Conservation (phyloP, 1,139 yeast species). For the Pneumocystis jirovecii region DNA sequence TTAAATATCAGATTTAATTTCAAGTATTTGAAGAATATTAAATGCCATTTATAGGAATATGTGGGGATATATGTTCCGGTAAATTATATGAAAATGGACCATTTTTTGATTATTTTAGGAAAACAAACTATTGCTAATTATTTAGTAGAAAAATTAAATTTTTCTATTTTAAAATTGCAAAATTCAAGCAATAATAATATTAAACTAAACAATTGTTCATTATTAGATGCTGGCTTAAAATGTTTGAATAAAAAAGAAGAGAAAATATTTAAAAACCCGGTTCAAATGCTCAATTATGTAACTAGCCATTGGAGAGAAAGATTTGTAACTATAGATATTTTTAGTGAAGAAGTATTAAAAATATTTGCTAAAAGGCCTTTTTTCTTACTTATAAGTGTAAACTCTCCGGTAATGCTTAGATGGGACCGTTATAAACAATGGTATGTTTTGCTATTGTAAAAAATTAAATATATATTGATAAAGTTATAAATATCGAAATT, state of each 20-base stretch:
- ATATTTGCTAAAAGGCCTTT: constrained; percentile 62
- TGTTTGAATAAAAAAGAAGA: neutral
- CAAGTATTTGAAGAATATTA: neutral
- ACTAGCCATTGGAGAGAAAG: constrained; percentile 56
- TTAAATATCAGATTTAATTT: neutral
- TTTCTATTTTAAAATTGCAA: neutral
- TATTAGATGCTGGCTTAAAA: neutral
- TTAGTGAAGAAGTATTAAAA: constrained; percentile 32
- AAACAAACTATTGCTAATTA: neutral
- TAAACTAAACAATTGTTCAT: neutral
- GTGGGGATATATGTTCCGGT: neutral
- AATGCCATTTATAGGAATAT: neutral
- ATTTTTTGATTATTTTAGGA: neutral
- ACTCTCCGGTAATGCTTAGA: constrained; percentile 52
- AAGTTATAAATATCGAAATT: neutral
- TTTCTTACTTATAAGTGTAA: constrained; percentile 65
- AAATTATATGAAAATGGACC: neutral
- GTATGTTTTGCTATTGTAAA: constrained; percentile 1
- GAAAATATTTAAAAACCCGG: neutral
- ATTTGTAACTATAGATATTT: constrained; percentile 45
- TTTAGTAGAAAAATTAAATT: neutral
- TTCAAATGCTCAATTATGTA: constrained; percentile 41
- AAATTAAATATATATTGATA: neutral
- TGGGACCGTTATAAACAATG: constrained; percentile 31
- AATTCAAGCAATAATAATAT: neutral